These are phyloP conservation scores for Mortierella sp. DNA, from an alignment of 371 early-diverging fungal species.

Conservation along the genomic window DNA sequence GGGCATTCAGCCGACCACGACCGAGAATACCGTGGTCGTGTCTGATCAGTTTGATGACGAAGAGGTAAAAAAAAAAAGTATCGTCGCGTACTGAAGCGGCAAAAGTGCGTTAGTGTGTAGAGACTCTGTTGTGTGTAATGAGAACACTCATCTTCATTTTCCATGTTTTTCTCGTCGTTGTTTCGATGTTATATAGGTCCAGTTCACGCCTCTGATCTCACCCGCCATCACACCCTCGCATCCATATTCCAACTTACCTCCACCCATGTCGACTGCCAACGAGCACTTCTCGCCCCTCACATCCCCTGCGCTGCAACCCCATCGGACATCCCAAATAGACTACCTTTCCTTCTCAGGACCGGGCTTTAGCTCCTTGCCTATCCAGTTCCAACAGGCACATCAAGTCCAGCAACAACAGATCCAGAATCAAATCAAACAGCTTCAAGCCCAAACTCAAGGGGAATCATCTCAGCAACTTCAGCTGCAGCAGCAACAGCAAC, in stretches of 20 bases:
- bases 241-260: conserved; percentile 55
- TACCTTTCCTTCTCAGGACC: conserved; percentile 30
- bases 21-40: conserved; percentile 16
- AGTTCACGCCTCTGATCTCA: conserved; percentile 74
- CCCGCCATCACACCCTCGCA: conserved; percentile 73
- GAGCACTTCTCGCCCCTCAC: conserved; percentile 71
- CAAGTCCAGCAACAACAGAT: conserved; percentile 60
- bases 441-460: conserved; percentile 29
- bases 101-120: too few relatives aligned
- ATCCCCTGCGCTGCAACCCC: conserved; percentile 72
- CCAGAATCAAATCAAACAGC: conserved; percentile 32
- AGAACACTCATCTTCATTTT: too few relatives aligned
- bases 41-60: conserved; percentile 43
- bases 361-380: conserved; percentile 24
- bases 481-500: conserved; percentile 27
- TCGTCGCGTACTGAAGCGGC: too few relatives aligned
- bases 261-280: conserved; percentile 30
- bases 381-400: conserved; percentile 43
- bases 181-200: conserved; percentile 38
- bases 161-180: too few relatives aligned
- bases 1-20: conserved; percentile 23
- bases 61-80: conserved; percentile 9
- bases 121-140: too few relatives aligned
- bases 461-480: conserved; percentile 12
- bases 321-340: conserved; percentile 40